Evolutionary conservation across 108 stramenopile genomes (phyloP).

Genomic region (Discostella pseudostelligera): DNA sequence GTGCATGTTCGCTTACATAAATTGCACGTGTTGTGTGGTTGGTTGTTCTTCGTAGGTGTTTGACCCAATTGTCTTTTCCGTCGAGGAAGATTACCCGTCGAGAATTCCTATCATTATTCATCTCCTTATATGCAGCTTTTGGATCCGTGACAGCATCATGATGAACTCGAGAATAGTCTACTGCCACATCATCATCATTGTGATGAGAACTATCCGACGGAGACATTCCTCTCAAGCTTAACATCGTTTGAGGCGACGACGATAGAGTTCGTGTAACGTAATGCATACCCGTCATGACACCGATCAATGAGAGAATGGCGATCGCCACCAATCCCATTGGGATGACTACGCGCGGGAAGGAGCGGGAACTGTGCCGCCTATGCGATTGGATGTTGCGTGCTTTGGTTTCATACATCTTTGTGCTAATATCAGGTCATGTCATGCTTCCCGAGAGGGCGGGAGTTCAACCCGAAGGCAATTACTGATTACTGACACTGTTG

Average conservation of each 20-base stretch:
- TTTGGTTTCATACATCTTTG: not conserved
- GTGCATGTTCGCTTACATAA: constrained; percentile 4
- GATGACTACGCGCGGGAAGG: constrained; percentile 3
- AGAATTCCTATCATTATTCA: not conserved
- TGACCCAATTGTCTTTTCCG: not conserved
- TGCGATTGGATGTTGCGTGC: not conserved
- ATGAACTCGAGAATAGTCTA: not conserved
- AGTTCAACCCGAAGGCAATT: too few relatives aligned
- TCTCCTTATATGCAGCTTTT: too few relatives aligned
- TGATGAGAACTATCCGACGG: not conserved
- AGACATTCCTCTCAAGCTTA: not conserved
- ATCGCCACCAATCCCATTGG: not conserved
- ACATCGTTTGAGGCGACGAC: not conserved
- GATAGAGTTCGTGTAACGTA: not conserved
- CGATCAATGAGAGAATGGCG: not conserved
- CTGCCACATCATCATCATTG: not conserved
- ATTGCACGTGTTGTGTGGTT: not conserved
- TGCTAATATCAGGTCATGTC: too few relatives aligned
- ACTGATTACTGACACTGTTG: too few relatives aligned
- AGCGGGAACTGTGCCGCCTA: not conserved
- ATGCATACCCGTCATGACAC: constrained; percentile 1
- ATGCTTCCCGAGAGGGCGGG: too few relatives aligned
- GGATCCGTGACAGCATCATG: too few relatives aligned
- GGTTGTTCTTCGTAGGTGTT: not conserved
- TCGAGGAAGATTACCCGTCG: not conserved